Evolutionary conservation across 2,329 filamentous ascomycete species (phyloP), one percentile per base, ranked within the genome.

Genomic region (Cladobotryum mycophilum): DNA sequence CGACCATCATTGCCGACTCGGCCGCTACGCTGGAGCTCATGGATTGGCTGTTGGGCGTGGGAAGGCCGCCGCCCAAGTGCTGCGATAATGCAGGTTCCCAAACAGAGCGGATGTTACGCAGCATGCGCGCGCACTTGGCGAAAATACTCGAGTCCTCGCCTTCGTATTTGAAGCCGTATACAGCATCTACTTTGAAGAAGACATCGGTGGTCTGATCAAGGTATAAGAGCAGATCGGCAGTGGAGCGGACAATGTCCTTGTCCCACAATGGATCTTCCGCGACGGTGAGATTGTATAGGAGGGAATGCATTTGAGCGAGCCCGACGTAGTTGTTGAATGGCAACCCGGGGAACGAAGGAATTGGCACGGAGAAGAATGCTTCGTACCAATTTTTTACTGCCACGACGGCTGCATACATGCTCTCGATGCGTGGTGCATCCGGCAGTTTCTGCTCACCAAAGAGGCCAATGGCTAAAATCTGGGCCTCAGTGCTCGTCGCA

Each of bases 181-280:
- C 52, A 2, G 55, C 51, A 13, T 58, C 56, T 6, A 66, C 45
- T 15, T 58, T 58, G 17, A 55, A 53, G 34, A 70, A 67, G n/a
- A 61, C 44, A n/a, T 67, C 62, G 41, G 66, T 62, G 4, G 61
- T 59, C 41, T 63, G 61, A 38, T 71, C 66, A 4, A 72, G 53
- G n/a, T 70, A 56, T 6, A 53, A 48, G 2, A 70, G 57, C 0
- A 72, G 56, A 43, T 74, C 66, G 4, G 60, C 67, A 2, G 65
- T 69, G 18, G 60, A 59, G 13, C 63, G 63, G 5, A 73, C 61
- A 1, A 65, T 52, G 4, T 65, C 62, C 48, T 65, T 68, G 50
- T 75, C 70, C 71, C 71, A 75, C 5, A 61, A 66, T 2, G 68
- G 67, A 14, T 69, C 66, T 7, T 73, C 69, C 3, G 67, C 60